phyloP scores from a whole-genome alignment of 768 basidiomycete genomes.

The Neoboletus subvelutipes region DNA sequence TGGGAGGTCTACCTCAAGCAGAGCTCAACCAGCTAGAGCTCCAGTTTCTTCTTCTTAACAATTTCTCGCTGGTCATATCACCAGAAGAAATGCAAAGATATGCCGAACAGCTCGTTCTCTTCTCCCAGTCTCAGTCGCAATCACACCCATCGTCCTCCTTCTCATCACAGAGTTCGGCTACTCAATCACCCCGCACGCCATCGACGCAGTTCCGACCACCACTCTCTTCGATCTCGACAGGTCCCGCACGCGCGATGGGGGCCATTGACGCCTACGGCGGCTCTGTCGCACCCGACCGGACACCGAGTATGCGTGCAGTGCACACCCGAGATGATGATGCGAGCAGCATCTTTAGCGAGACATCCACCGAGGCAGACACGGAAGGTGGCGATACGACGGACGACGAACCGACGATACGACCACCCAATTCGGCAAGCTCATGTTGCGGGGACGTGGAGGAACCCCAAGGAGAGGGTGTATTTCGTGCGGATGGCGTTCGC shows the following conservation, averaged over 20 bases:
- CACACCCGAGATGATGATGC: slow-evolving; percentile 31
- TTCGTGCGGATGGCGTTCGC: slow-evolving; percentile 16
- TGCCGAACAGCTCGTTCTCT: slow-evolving; percentile 83
- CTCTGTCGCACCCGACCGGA: slow-evolving; percentile 34
- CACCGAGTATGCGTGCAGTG: slow-evolving; percentile 27
- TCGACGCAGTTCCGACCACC: slow-evolving; percentile 21
- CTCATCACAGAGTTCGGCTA: slow-evolving; percentile 21
- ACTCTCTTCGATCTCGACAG: slow-evolving; percentile 19
- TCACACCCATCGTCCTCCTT: slow-evolving; percentile 29
- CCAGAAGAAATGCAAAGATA: slow-evolving; percentile 93
- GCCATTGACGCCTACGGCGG: slow-evolving; percentile 55
- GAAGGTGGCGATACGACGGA: slow-evolving; percentile 65
- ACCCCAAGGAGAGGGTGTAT: slow-evolving; percentile 31
- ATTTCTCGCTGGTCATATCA: slow-evolving; percentile 88
- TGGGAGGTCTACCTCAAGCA: slow-evolving; percentile 89
- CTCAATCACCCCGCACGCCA: slow-evolving; percentile 21
- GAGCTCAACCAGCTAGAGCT: slow-evolving; percentile 97
- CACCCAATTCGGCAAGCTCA: slow-evolving; percentile 41
- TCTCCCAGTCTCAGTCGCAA: slow-evolving; percentile 51
- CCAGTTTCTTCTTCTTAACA: slow-evolving; percentile 94
- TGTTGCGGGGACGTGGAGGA: slow-evolving; percentile 41
- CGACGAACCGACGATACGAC: slow-evolving; percentile 81
- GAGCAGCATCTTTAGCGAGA: slow-evolving; percentile 38
- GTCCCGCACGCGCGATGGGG: slow-evolving; percentile 51
- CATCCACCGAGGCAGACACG: slow-evolving; percentile 48